A percentile compares a stretch with the other conserved stretches of the same genome.
These are phyloP conservation scores for Populus euphratica DNA, from an alignment of 345 rosid genomes.

Conservation along the genomic window DNA sequence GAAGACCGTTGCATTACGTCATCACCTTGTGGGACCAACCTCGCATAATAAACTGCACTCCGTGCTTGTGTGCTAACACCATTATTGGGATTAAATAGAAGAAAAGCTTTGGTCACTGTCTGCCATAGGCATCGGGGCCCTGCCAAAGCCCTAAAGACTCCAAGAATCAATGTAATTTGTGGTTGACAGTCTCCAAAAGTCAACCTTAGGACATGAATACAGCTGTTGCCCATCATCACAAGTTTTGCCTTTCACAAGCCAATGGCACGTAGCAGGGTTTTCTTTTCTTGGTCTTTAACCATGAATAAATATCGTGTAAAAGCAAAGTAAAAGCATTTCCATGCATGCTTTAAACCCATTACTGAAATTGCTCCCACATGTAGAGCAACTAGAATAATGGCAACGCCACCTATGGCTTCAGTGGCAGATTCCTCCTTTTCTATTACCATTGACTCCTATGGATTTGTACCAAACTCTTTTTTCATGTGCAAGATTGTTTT, in stretches of 20 bases:
- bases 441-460: neutral
- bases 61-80: conserved; percentile 12
- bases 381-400: conserved; percentile 19
- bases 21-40: conserved; percentile 12
- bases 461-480: neutral
- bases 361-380: conserved; percentile 20
- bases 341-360: neutral
- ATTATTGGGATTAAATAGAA: neutral
- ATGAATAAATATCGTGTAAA: neutral
- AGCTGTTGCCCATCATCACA: conserved; percentile 44
- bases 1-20: conserved; percentile 1
- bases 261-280: conserved; percentile 10
- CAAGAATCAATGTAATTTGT: conserved; percentile 25
- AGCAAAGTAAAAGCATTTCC: conserved; percentile 13
- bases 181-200: conserved; percentile 35
- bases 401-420: conserved; percentile 16
- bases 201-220: conserved; percentile 38
- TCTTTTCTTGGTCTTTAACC: neutral
- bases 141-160: conserved; percentile 6
- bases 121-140: conserved; percentile 35
- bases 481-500: neutral
- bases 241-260: neutral
- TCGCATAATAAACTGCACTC: neutral
- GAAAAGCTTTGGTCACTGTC: conserved; percentile 21
- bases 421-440: conserved; percentile 9